Conservation (phyloP, 441 rosid species). For the Euphorbia corollata region DNA sequence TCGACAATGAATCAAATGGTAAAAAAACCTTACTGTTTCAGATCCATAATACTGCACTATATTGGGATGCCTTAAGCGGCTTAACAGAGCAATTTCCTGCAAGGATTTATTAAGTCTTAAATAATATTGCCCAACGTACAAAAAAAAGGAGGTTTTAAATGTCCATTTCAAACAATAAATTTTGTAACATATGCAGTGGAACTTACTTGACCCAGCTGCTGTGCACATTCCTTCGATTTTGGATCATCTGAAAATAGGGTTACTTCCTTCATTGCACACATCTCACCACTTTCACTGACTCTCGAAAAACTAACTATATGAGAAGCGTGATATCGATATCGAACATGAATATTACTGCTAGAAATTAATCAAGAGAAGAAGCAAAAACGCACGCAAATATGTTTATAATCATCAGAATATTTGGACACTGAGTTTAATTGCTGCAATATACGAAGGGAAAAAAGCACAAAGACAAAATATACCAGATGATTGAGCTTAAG, state of each 20-base stretch:
- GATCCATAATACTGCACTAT: conserved; percentile 96
- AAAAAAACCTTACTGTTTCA: conserved; percentile 47
- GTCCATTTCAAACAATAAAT: not conserved
- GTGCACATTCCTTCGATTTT: conserved; percentile 71
- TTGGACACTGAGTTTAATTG: conserved; percentile 6
- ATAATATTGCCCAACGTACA: conserved; percentile 3
- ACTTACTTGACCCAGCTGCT: conserved; percentile 68
- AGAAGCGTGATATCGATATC: not conserved
- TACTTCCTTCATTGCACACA: conserved; percentile 97
- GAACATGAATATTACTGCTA: conserved; percentile 4
- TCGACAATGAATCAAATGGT: conserved; percentile 6
- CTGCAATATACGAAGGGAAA: not conserved
- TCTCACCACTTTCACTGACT: conserved; percentile 74
- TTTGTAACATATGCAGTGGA: not conserved
- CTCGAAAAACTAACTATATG: conserved; percentile 18
- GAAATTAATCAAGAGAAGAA: not conserved
- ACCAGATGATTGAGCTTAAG: not conserved
- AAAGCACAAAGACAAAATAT: not conserved
- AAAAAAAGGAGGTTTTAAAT: not conserved
- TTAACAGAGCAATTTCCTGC: conserved; percentile 68
- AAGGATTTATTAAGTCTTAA: conserved; percentile 13
- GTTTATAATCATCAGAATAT: not conserved
- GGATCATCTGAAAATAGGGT: conserved; percentile 75
- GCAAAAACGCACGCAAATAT: not conserved
- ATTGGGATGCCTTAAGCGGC: conserved; percentile 75